Evolutionary conservation across 331 rosid genomes (phyloP).

Genomic region (Acacia pycnantha): DNA sequence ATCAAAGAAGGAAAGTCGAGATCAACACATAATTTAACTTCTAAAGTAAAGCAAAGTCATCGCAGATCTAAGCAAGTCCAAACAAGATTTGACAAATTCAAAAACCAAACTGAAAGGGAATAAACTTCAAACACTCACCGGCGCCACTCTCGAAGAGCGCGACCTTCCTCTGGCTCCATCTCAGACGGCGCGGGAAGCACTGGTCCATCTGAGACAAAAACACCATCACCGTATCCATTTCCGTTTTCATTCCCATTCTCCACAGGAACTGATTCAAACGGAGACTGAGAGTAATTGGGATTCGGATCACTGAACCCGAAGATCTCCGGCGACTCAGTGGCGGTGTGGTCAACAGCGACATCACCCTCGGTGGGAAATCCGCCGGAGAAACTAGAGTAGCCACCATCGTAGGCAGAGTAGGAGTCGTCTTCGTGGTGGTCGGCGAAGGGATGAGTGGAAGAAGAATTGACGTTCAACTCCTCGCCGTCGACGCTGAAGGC

Average conservation of each 20-base stretch:
- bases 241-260: conserved; percentile 73
- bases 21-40: conserved; percentile 4
- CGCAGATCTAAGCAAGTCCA: conserved; percentile 60
- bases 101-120: conserved; percentile 1
- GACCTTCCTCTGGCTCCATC: conserved; percentile 88
- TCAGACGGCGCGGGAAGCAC: conserved; percentile 82
- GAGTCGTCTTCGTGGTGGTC: conserved; percentile 48
- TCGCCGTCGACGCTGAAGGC: conserved; percentile 75
- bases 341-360: conserved; percentile 56
- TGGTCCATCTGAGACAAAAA: conserved; percentile 81
- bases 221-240: conserved; percentile 53
- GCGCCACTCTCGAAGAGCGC: conserved; percentile 95
- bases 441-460: conserved; percentile 49
- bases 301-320: conserved; percentile 78
- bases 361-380: conserved; percentile 53
- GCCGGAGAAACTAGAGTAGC: conserved; percentile 54
- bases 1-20: neutral
- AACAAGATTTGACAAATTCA: conserved; percentile 34
- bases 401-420: conserved; percentile 60
- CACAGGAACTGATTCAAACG: conserved; percentile 53
- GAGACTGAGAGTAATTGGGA: conserved; percentile 68
- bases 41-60: conserved; percentile 26
- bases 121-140: conserved; percentile 58
- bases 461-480: conserved; percentile 50
- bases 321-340: conserved; percentile 65